Evolutionary conservation across 352 stramenopile species (phyloP), one percentile per base, ranked within the genome.

Genomic region (Globisporangium iwayamae): DNA sequence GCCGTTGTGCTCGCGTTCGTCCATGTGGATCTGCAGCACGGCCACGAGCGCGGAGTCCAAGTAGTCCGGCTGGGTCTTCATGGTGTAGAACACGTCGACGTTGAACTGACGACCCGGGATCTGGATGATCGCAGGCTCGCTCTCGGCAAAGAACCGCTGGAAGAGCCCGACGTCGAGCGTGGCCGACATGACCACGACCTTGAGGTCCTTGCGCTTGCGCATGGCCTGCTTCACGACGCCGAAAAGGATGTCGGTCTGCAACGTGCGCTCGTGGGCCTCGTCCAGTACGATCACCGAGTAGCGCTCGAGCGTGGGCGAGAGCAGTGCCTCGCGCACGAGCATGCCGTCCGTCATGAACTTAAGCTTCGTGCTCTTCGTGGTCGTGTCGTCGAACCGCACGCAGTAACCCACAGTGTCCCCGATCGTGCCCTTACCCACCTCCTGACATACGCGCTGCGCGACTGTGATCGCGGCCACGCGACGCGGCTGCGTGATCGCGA

Each of bases 111-210:
- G 85, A 13, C 91, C 91, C 0, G 89, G 87, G 55, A 98, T 96
- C 61, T 90, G 87, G 53, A 98, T 68, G 56, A 97, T 76, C 22
- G 76, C 79, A 7, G 87, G 82, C 47, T 77, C 80, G 50, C 82
- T 91, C 32, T 89, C 91, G n/a, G 78, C 73, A 73, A 99, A 99
- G 71, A 98, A 99, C 13, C 70, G 70, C 56, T 85, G 71, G 75
- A 99, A 99, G 5, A 97, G 84, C 55, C 82, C 72, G 32, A 98
- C 89, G 65, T 99, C 92, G 28, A 99, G 76, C 38, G 97, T 99
- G 46, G 97, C 98, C n/a, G 93, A 99, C 96, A 99, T 99, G 63
- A 99, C 93, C 30, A 99, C 87, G 11, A 99, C 86, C 62, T 92
- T 94, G n/a, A 99, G 76, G 60, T 95, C 79, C 45, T 77, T 85